Conservation (phyloP, 2,329 filamentous ascomycete species). For the Leptographium procerum region DNA sequence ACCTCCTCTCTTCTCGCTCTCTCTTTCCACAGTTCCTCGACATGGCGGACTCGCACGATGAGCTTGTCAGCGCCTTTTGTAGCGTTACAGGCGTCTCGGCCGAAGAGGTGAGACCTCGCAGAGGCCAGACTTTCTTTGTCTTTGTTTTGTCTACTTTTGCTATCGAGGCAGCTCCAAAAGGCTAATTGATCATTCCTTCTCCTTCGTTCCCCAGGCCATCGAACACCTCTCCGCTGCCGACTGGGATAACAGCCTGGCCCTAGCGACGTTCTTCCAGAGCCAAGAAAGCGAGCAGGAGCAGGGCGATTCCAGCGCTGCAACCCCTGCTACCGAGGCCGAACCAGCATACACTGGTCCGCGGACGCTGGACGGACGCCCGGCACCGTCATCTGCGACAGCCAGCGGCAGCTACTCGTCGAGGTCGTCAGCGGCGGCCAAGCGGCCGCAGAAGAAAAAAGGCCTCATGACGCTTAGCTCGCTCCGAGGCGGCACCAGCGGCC, state of each 20-base stretch:
- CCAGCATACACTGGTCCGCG: conserved; percentile 47
- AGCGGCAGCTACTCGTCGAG: conserved; percentile 19
- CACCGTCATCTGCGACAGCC: conserved; percentile 30
- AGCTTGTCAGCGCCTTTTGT: conserved; percentile 11
- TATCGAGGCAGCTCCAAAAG: not conserved
- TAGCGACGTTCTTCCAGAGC: conserved; percentile 50
- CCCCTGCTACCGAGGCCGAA: conserved; percentile 22
- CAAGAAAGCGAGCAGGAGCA: conserved; percentile 38
- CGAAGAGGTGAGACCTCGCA: conserved; percentile 3
- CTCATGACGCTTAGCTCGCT: conserved; percentile 49
- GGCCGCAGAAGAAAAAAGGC: conserved; percentile 44
- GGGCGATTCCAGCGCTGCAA: conserved; percentile 29
- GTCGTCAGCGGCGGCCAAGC: conserved; percentile 27
- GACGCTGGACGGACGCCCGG: conserved; percentile 52
- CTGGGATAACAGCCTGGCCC: conserved; percentile 56
- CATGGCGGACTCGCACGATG: conserved; percentile 11
- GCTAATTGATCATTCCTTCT: not conserved
- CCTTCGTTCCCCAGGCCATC: conserved; percentile 42
- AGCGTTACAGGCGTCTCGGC: conserved; percentile 9
- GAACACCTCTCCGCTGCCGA: conserved; percentile 53
- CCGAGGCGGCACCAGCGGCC: conserved; percentile 30
- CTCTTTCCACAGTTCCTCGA: not conserved
- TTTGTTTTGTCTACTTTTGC: not conserved
- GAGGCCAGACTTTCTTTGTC: too few relatives aligned
- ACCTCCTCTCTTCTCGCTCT: not conserved